Percentiles rank a stretch among this genome's conserved stretches.
Conservation (phyloP, 2,329 filamentous ascomycete species). For the Polychaeton citri region DNA sequence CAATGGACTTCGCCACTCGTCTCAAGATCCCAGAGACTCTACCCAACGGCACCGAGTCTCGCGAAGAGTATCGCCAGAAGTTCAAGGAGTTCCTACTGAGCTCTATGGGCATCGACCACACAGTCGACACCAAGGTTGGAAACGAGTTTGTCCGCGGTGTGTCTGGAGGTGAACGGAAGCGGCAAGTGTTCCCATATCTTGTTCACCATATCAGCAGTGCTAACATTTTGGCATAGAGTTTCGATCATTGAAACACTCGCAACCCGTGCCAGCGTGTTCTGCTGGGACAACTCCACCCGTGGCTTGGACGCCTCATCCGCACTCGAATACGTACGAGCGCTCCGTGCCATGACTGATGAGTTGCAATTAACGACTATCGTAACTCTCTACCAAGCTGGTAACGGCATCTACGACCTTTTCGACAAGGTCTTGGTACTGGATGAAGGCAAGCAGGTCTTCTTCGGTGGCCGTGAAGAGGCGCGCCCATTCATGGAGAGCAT, state of each 20-base stretch:
- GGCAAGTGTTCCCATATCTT: conserved; percentile 15
- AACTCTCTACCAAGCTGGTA: conserved; percentile 56
- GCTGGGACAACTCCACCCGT: conserved; percentile 35
- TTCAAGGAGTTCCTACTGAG: conserved; percentile 43
- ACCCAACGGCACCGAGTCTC: conserved; percentile 36
- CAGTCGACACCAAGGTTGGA: conserved; percentile 52
- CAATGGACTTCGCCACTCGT: conserved; percentile 41
- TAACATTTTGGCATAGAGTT: conserved; percentile 30
- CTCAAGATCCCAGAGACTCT: conserved; percentile 35
- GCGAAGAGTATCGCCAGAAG: conserved; percentile 38
- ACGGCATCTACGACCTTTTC: conserved; percentile 56
- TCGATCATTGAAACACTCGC: conserved; percentile 37
- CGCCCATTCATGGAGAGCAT: conserved; percentile 50
- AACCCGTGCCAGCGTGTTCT: conserved; percentile 24
- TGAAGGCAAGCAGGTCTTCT: conserved; percentile 52
- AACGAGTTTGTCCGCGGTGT: conserved; percentile 54
- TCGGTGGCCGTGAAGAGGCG: conserved; percentile 46
- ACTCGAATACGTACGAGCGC: conserved; percentile 41
- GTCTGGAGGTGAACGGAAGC: conserved; percentile 54
- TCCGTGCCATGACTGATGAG: conserved; percentile 52
- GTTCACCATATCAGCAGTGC: conserved; percentile 32
- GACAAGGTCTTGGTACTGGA: conserved; percentile 59
- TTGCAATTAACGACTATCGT: conserved; percentile 47
- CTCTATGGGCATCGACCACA: conserved; percentile 46
- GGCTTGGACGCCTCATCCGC: conserved; percentile 37